Conservation (phyloP, 345 rosid genomes). For the Citrus sinensis region DVS_A1.0 CM039164.1:5319001-5319500, state of each 20-base stretch:
- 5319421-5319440: slow-evolving; percentile 96
- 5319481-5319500: slow-evolving; percentile 96
- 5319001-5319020: neutral
- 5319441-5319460: slow-evolving; percentile 83
- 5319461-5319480: slow-evolving; percentile 98
- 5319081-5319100: neutral
- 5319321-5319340: slow-evolving; percentile 32
- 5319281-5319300: slow-evolving; percentile 4
- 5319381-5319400: slow-evolving; percentile 91
- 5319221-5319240: neutral
- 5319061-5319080: neutral
- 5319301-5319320: slow-evolving; percentile 19
- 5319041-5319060: neutral
- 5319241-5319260: neutral
- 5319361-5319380: slow-evolving; percentile 99
- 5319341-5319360: slow-evolving; percentile 93
- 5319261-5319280: neutral
- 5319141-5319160: neutral
- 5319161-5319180: slow-evolving; percentile 1
- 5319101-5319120: neutral
- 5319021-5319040: neutral
- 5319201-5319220: neutral
- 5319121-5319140: neutral
- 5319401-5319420: slow-evolving; percentile 89
- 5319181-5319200: neutral